Evolutionary conservation across 2,329 filamentous ascomycete genomes (phyloP).

Genomic region (Periconia sp.): DNA sequence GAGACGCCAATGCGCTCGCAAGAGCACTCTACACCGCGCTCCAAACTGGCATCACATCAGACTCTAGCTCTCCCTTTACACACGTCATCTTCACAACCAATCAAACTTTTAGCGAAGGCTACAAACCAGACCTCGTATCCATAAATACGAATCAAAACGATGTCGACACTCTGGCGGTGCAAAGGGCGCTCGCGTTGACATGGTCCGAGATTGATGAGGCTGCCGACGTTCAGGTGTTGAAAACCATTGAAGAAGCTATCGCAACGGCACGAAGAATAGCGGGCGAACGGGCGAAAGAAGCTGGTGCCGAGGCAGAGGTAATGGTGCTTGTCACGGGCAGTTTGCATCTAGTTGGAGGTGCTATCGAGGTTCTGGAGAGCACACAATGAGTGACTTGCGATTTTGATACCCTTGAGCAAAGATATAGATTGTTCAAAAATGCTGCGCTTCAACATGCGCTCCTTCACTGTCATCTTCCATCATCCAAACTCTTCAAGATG

Average conservation of each 20-base stretch:
- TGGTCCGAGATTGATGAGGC: slow-evolving; percentile 57
- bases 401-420: no score
- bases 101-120: slow-evolving; percentile 68
- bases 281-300: slow-evolving; percentile 31
- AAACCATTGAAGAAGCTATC: slow-evolving; percentile 75
- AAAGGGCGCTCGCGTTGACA: slow-evolving; percentile 66
- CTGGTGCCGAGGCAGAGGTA: slow-evolving; percentile 50
- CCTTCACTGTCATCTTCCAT: no score
- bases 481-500: no score
- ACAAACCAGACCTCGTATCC: slow-evolving; percentile 67
- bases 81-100: slow-evolving; percentile 85
- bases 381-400: no score
- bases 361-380: slow-evolving; percentile 75
- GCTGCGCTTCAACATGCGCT: no score
- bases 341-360: slow-evolving; percentile 80
- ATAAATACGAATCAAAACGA: slow-evolving; percentile 65
- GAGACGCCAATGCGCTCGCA: slow-evolving; percentile 73
- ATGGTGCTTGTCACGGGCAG: slow-evolving; percentile 81
- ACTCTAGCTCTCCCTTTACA: slow-evolving; percentile 61
- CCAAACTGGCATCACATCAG: slow-evolving; percentile 33
- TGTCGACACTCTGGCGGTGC: slow-evolving; percentile 67
- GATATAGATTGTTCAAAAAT: no score
- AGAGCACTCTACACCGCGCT: slow-evolving; percentile 66
- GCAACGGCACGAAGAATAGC: slow-evolving; percentile 56
- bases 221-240: slow-evolving; percentile 61